Evolutionary conservation across 768 basidiomycete species (phyloP), one percentile per base, ranked within the genome.

Genomic region (Lentinula guzmanii): DNA sequence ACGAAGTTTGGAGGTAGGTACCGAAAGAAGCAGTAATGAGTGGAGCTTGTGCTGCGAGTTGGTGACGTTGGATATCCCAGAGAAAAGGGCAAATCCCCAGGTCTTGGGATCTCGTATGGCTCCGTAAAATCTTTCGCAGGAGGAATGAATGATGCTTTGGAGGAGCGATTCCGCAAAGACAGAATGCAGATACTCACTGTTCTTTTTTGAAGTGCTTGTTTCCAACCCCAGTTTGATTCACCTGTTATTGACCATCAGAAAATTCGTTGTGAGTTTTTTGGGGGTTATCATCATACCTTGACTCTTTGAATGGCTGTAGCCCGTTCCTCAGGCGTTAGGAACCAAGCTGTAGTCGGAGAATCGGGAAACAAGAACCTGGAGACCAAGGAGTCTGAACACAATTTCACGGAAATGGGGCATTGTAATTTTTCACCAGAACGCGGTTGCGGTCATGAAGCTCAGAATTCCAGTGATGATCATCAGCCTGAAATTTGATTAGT

Each of bases 121-220:
- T 68, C 90, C 89, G 42, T 43, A 43, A 43, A 24, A 83, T 79
- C 78, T 90, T 79, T 70, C 87, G 7, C 7, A 39, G 9, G 37
- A 39, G 37, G 37, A 8, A 39, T 39, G 37, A 39, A 13, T 52
- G n/a, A 51, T 2, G 16, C 16, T 7, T 31, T 21, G 13, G 7
- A 4, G 28, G 18, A 18, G 37, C 37, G 9, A 13, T 39, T 13
- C 13, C 37, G 13, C 13, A 21, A 9, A 15, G 9, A 28, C n/a
- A 31, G 18, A 11, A 13, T 39, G 37, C 24, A 24, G 34, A 43
- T 43, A 79, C 87, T 64, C 58, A 89, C 89, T 92, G 90, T 41
- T 90, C 86, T 58, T 78, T 83, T 74, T 92, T 92, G 74, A 90
- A 92, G 54, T 79, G 79, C 67, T 92, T 93, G 68, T 90, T 91